These are phyloP conservation scores for Fusarium temperatum DNA, from an alignment of 2,329 filamentous ascomycete species.

Conservation along the genomic window DNA sequence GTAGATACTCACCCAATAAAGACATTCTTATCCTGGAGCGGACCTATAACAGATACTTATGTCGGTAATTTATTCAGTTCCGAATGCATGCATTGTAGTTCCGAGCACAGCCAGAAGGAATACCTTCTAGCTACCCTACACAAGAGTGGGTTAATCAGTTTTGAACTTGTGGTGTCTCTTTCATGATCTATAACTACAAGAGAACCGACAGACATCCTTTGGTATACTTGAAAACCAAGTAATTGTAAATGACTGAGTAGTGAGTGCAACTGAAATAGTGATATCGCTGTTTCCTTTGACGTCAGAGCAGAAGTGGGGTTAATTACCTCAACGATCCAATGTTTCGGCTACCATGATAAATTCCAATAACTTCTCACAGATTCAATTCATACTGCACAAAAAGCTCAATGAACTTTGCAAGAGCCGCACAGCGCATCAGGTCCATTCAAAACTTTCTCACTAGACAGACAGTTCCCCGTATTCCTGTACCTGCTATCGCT, in stretches of 20 bases:
- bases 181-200: background rate
- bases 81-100: too few relatives aligned
- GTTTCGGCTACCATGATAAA: background rate
- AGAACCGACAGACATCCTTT: background rate
- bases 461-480: conserved; percentile 4
- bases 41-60: background rate
- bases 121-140: background rate
- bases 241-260: background rate
- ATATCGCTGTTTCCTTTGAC: conserved; percentile 7
- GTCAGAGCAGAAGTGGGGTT: conserved; percentile 28
- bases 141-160: background rate
- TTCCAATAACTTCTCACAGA: conserved; percentile 2
- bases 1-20: background rate
- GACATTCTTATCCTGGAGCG: too few relatives aligned
- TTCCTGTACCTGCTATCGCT: background rate
- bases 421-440: conserved; percentile 40
- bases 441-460: conserved; percentile 33
- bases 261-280: background rate
- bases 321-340: background rate
- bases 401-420: conserved; percentile 38
- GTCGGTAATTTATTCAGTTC: too few relatives aligned
- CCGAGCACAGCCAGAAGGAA: background rate
- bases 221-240: too few relatives aligned
- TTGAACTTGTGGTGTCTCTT: background rate
- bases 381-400: background rate